Conservation (phyloP, 192 early-diverging fungal species). For the Coemansia aciculifera region DNA sequence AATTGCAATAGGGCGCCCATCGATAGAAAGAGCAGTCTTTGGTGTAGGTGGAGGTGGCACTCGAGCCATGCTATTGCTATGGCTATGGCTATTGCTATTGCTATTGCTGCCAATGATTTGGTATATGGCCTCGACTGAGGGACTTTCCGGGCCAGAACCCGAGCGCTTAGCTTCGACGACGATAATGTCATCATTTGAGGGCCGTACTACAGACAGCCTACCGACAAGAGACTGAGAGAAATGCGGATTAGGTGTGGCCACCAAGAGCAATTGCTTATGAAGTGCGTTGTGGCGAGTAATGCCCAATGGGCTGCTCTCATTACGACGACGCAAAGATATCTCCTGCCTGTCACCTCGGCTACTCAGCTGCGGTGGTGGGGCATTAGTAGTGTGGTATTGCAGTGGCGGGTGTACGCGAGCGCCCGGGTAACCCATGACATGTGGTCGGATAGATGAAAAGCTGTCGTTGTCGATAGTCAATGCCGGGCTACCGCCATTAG, state of each 20-base stretch:
- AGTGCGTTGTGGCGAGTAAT: conserved; percentile 22
- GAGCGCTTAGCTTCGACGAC: conserved; percentile 21
- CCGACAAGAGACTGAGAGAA: conserved; percentile 16
- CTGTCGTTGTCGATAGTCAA: conserved; percentile 40
- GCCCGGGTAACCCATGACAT: conserved; percentile 41
- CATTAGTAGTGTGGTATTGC: neutral
- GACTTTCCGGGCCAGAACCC: neutral
- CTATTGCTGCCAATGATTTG: conserved; percentile 17
- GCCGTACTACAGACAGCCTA: conserved; percentile 32
- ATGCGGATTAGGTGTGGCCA: conserved; percentile 15
- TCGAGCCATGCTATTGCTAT: conserved; percentile 2
- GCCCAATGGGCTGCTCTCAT: conserved; percentile 14
- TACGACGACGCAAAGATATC: neutral
- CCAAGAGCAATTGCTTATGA: conserved; percentile 35
- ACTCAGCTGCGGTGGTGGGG: neutral
- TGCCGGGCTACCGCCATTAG: conserved; percentile 18
- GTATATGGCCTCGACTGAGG: conserved; percentile 35
- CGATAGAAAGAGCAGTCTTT: neutral
- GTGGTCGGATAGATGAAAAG: conserved; percentile 28
- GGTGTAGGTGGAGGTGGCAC: neutral
- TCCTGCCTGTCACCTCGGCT: neutral
- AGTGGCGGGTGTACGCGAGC: conserved; percentile 13
- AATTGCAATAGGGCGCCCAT: conserved; percentile 27
- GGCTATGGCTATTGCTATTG: too few species aligned
- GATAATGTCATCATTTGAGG: conserved; percentile 17